Percentiles rank a stretch among this genome's conserved stretches.
Conservation (phyloP, 352 stramenopile species). For the Phytophthora macrochlamydospora region DNA sequence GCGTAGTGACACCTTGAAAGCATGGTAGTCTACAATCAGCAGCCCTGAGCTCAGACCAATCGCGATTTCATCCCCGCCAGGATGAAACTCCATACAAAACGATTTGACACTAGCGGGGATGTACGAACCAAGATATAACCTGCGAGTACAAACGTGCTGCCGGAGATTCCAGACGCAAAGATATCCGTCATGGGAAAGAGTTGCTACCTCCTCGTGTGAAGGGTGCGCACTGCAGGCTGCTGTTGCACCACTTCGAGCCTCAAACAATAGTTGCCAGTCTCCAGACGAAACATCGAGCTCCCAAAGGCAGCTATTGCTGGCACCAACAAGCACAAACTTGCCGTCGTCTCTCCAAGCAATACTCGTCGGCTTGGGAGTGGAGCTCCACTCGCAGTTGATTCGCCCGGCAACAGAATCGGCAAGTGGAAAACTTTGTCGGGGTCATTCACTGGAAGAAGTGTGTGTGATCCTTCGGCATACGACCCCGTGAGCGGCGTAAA, state of each 20-base stretch:
- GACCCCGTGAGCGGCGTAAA: constrained; percentile 58
- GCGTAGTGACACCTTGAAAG: constrained; percentile 42
- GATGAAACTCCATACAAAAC: constrained; percentile 62
- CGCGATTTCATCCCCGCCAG: constrained; percentile 53
- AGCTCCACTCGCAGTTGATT: constrained; percentile 15
- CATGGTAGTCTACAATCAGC: constrained; percentile 48
- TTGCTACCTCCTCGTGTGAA: constrained; percentile 47
- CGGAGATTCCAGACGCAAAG: constrained; percentile 62
- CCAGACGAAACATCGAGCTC: constrained; percentile 51
- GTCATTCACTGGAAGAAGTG: constrained; percentile 39
- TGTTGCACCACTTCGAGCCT: constrained; percentile 50
- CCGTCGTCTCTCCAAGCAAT: constrained; percentile 65
- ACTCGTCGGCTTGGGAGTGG: constrained; percentile 53
- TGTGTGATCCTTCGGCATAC: constrained; percentile 57
- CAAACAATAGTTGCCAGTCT: constrained; percentile 60
- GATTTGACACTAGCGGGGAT: constrained; percentile 31
- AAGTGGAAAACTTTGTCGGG: constrained; percentile 44
- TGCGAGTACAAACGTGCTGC: constrained; percentile 40
- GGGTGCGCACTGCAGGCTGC: constrained; percentile 45
- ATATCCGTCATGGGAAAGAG: constrained; percentile 56
- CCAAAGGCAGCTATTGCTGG: constrained; percentile 71
- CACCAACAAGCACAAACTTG: constrained; percentile 49
- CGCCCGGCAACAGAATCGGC: constrained; percentile 38
- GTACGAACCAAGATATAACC: constrained; percentile 34
- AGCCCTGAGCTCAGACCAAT: constrained; percentile 60